Evolutionary conservation across 2,329 filamentous ascomycete species (phyloP), one percentile per base, ranked within the genome.

Genomic region (Colletotrichum musae): DNA sequence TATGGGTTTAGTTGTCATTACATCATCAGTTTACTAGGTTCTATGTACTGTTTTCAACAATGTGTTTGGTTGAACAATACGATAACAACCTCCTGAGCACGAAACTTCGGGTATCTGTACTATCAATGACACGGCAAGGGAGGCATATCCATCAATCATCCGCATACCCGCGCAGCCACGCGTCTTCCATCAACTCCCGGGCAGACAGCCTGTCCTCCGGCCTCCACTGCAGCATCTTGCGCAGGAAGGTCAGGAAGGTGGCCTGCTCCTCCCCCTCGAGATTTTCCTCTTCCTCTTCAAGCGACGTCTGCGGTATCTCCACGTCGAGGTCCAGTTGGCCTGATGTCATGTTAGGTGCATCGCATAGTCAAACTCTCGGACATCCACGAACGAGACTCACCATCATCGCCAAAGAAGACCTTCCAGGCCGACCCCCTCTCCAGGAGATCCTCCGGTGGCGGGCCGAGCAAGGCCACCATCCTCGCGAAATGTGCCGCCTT

Each of bases 391-490:
- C 2, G 9, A 9, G 10, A 36, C 66, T 58, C 39, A 73, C 74
- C 76, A 41, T 73, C 60, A n/a, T 58, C 52, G 52, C 75, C 75
- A 58, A 74, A 77, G 21, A 72, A 75, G 15, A 64, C 53, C 13
- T 60, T 58, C 58, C 67, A 73, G 1, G 61, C 69, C 4, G 74
- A 72, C 50, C 78, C 81, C 2, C 77, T 73, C 56, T 75, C 52
- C 48, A 83, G 57, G 48, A 83, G 79, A 2, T 75, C 73, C 54
- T 68, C 72, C 2, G 78, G 78, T 2, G 81, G 81, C 1, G 74
- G 76, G 0, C 80, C 80, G 64, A 84, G 73, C 7, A 82, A 64
- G 3, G 80, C 78, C 5, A 83, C 76, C 75, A 82, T 80, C 54
- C 77, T 74, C 1, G 76, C 77, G 54, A 81, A 73, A 36, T 80